Percentiles rank a stretch among this genome's conserved stretches.
Conservation (phyloP, 768 basidiomycete species). For the Cyclocybe cylindracea region DNA sequence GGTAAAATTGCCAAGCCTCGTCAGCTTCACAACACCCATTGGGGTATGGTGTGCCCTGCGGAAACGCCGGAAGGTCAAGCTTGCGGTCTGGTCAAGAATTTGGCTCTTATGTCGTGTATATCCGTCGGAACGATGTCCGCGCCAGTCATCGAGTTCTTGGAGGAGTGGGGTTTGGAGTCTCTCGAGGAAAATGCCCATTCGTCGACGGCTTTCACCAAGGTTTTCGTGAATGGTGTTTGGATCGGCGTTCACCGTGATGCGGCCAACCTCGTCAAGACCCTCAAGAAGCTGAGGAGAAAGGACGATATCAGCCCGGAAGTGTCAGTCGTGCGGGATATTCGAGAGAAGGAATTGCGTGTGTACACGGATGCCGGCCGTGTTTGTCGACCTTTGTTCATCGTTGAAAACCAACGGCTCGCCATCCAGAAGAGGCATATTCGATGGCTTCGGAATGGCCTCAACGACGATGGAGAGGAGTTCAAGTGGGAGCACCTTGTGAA, state of each 20-base stretch:
- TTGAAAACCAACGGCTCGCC: slow-evolving; percentile 84
- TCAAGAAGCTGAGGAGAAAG: slow-evolving; percentile 89
- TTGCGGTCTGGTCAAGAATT: slow-evolving; percentile 98
- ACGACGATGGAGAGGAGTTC: slow-evolving; percentile 65
- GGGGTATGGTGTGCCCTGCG: slow-evolving; percentile 99
- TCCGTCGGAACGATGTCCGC: slow-evolving; percentile 96
- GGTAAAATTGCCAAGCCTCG: slow-evolving; percentile 99
- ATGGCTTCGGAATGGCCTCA: slow-evolving; percentile 59
- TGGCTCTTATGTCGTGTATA: slow-evolving; percentile 96
- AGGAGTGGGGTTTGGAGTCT: slow-evolving; percentile 97
- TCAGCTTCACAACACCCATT: slow-evolving; percentile 98
- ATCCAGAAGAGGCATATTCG: slow-evolving; percentile 85
- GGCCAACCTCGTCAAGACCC: slow-evolving; percentile 86
- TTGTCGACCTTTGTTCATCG: slow-evolving; percentile 96
- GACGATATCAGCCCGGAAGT: slow-evolving; percentile 97
- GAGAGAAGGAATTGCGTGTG: slow-evolving; percentile 90
- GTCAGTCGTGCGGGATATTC: slow-evolving; percentile 95
- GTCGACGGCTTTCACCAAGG: slow-evolving; percentile 84
- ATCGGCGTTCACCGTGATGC: slow-evolving; percentile 98
- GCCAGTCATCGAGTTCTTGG: slow-evolving; percentile 96
- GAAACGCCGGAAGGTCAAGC: slow-evolving; percentile 99
- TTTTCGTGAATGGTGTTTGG: slow-evolving; percentile 99
- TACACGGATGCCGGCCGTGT: slow-evolving; percentile 98
- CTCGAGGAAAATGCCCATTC: slow-evolving; percentile 92
- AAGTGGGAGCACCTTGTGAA: slow-evolving; percentile 87